phyloP scores from a whole-genome alignment of 192 early-diverging fungal genomes.

The Entophlyctis luteolus region DNA sequence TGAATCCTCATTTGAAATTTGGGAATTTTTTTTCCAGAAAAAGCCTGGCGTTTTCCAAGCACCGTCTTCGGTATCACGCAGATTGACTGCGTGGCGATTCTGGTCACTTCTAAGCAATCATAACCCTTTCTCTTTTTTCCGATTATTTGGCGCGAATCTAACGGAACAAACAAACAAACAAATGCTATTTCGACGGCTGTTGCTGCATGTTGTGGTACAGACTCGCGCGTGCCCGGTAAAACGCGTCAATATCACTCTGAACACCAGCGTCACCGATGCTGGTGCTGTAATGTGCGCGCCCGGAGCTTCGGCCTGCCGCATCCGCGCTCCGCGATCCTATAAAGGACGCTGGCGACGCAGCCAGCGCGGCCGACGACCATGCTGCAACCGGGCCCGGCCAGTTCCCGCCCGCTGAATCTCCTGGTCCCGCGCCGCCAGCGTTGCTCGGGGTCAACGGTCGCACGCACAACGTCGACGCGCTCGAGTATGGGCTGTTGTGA shows the following conservation, averaged over 20 bases:
- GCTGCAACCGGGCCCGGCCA: neutral
- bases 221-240: slow-evolving; percentile 28
- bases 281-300: too few species aligned
- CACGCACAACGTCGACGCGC: slow-evolving; percentile 13
- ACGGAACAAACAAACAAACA: too few species aligned
- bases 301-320: too few species aligned
- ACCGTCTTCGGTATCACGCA: too few species aligned
- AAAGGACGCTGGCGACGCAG: neutral
- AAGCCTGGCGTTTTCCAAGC: slow-evolving; percentile 16
- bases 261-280: too few species aligned
- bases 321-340: neutral
- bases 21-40: neutral
- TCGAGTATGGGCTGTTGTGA: slow-evolving; percentile 15
- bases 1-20: neutral
- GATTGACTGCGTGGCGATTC: too few species aligned
- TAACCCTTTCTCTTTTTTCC: too few species aligned
- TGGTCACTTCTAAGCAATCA: too few species aligned
- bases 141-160: too few species aligned
- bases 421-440: neutral
- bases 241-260: slow-evolving; percentile 27
- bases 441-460: neutral
- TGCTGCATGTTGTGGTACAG: too few species aligned
- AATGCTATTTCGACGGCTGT: too few species aligned
- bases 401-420: neutral
- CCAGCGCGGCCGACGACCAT: neutral